These are phyloP conservation scores for Pisolithus thermaeus DNA, from an alignment of 1,284 basidiomycete genomes.

Conservation along the genomic window DNA sequence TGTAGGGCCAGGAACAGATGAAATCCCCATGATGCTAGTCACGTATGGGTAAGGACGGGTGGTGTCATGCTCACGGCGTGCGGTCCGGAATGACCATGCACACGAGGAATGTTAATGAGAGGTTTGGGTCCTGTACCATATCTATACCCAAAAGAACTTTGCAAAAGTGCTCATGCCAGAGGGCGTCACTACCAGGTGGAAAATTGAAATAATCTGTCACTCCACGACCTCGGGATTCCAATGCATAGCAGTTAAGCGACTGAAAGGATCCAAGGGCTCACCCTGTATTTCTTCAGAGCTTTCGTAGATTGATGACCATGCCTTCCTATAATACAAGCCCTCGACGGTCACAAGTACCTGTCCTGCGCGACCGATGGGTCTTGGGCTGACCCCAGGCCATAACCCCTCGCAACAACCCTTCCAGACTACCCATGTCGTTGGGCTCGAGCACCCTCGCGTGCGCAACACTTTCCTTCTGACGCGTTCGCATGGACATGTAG, in stretches of 20 bases:
- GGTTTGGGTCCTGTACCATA: conserved; percentile 86
- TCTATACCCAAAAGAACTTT: conserved; percentile 96
- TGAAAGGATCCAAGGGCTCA: conserved; percentile 28
- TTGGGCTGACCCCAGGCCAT: conserved; percentile 97
- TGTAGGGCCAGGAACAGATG: too few relatives aligned
- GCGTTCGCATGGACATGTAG: conserved; percentile 93
- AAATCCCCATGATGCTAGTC: too few relatives aligned
- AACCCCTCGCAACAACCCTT: conserved; percentile 79
- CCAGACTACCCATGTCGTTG: conserved; percentile 86
- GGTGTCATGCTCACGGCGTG: conserved; percentile 93
- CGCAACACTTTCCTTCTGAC: conserved; percentile 85
- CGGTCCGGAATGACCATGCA: conserved; percentile 78
- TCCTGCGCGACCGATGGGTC: conserved; percentile 96
- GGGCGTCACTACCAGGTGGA: conserved; percentile 82
- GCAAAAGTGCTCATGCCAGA: conserved; percentile 99
- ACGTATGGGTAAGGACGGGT: conserved; percentile 86
- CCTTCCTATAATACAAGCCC: conserved; percentile 98
- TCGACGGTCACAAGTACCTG: conserved; percentile 96
- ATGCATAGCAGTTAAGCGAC: conserved; percentile 37
- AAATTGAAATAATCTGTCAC: conserved; percentile 94
- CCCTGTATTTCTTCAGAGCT: conserved; percentile 28
- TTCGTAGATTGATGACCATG: conserved; percentile 32
- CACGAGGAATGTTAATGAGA: conserved; percentile 77
- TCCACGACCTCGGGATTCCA: conserved; percentile 92
- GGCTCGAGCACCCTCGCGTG: conserved; percentile 95